These are phyloP conservation scores for Pistacia vera DNA, from an alignment of 345 rosid species.

Conservation along the genomic window DNA sequence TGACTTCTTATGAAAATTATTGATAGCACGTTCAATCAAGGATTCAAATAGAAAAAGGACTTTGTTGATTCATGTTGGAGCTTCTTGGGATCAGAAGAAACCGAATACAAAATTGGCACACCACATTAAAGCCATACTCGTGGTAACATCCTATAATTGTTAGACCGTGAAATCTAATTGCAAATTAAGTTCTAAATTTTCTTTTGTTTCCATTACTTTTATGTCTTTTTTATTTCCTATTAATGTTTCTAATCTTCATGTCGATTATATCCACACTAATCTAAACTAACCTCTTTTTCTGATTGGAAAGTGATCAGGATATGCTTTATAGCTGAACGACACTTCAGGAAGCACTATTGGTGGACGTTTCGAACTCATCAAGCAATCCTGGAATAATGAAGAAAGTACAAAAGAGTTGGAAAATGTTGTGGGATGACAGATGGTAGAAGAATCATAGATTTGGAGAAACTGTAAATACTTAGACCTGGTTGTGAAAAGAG, in stretches of 20 bases:
- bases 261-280: too few relatives aligned
- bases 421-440: conserved; percentile 33
- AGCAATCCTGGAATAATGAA: conserved; percentile 26
- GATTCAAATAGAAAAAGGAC: conserved; percentile 28
- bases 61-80: conserved; percentile 35
- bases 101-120: conserved; percentile 20
- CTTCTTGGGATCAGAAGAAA: conserved; percentile 24
- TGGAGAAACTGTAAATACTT: conserved; percentile 30
- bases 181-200: too few relatives aligned
- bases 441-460: conserved; percentile 39
- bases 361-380: conserved; percentile 39
- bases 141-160: too few relatives aligned
- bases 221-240: too few relatives aligned
- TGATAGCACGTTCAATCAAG: conserved; percentile 20
- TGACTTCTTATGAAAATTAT: conserved; percentile 31
- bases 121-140: conserved; percentile 30
- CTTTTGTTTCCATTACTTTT: too few relatives aligned
- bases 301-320: not conserved
- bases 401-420: conserved; percentile 39
- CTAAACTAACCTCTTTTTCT: too few relatives aligned
- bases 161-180: too few relatives aligned
- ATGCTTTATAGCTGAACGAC: conserved; percentile 14
- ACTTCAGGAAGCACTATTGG: conserved; percentile 36
- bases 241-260: too few relatives aligned
- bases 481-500: conserved; percentile 52